These are phyloP conservation scores for Physcomitrium patens DNA, from an alignment of 225 moss, liverwort and hornwort species.

Conservation along the genomic window DNA sequence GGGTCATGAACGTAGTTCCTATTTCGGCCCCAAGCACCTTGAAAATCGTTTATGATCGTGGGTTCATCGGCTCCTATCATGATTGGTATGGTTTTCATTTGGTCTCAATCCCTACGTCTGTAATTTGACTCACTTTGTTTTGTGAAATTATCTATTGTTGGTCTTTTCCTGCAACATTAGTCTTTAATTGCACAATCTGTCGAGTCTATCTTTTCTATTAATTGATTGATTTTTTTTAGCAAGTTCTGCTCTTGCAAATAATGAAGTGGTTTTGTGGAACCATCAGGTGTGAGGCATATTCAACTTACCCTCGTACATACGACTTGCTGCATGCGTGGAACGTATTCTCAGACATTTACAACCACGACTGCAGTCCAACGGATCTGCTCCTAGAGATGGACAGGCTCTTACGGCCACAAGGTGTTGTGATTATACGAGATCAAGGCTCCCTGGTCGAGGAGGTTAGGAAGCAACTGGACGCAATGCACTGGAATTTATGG, in stretches of 20 bases:
- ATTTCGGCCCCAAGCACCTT: conserved; percentile 75
- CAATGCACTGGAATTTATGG: conserved; percentile 88
- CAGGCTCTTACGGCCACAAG: conserved; percentile 78
- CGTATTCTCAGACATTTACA: conserved; percentile 88
- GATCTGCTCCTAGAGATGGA: conserved; percentile 97
- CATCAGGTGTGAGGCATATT: conserved; percentile 91
- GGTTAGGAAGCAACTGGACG: conserved; percentile 70
- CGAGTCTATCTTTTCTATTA: not conserved
- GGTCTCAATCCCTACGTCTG: not conserved
- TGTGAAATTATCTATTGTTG: not conserved
- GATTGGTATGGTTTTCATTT: conserved; percentile 67
- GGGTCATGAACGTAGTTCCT: conserved; percentile 96
- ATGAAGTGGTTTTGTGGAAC: not conserved
- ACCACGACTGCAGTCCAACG: conserved; percentile 80
- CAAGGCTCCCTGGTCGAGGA: conserved; percentile 62
- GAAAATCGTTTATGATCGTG: conserved; percentile 88
- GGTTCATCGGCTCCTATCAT: conserved; percentile 92
- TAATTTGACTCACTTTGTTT: not conserved
- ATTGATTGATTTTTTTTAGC: not conserved
- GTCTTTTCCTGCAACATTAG: not conserved
- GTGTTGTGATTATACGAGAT: conserved; percentile 86
- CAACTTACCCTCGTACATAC: conserved; percentile 94
- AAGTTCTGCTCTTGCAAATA: conserved; percentile 20
- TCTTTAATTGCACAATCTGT: not conserved
- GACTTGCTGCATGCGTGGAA: conserved; percentile 95